A percentile compares a stretch with the other conserved stretches of the same genome.
Conservation (phyloP, 2,329 filamentous ascomycete species). For the Dactylonectria macrodidyma region DNA sequence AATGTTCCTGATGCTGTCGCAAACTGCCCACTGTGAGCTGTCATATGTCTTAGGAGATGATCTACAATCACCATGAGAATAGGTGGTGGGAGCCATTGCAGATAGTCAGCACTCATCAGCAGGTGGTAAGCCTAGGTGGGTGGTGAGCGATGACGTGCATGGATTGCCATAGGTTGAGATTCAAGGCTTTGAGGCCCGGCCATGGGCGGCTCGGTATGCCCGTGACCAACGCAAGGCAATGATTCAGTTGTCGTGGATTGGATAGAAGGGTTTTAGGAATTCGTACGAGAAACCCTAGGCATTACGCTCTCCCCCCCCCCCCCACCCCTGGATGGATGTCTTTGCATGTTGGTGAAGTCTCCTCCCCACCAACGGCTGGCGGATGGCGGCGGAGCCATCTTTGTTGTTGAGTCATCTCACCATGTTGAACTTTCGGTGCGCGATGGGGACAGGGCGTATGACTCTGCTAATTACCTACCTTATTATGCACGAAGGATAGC, state of each 20-base stretch:
- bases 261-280: background rate
- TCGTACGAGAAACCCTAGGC: background rate
- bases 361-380: slow-evolving; percentile 9
- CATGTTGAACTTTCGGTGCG: background rate
- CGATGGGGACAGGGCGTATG: slow-evolving; percentile 10
- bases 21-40: slow-evolving; percentile 33
- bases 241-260: background rate
- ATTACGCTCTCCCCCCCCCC: background rate
- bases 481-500: background rate
- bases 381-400: slow-evolving; percentile 11
- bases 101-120: background rate
- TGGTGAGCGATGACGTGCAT: slow-evolving; percentile 25
- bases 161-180: slow-evolving; percentile 18
- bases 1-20: slow-evolving; percentile 1
- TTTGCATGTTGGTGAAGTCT: slow-evolving; percentile 3
- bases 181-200: background rate
- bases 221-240: background rate
- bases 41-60: slow-evolving; percentile 25
- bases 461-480: slow-evolving; percentile 8
- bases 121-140: background rate
- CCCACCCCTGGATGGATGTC: background rate
- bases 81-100: background rate
- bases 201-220: background rate
- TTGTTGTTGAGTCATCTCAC: slow-evolving; percentile 33
- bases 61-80: background rate